A percentile compares a stretch with the other conserved stretches of the same genome.
Conservation (phyloP, 164 flowering plant species). For the Nelumbo lutea region DNA sequence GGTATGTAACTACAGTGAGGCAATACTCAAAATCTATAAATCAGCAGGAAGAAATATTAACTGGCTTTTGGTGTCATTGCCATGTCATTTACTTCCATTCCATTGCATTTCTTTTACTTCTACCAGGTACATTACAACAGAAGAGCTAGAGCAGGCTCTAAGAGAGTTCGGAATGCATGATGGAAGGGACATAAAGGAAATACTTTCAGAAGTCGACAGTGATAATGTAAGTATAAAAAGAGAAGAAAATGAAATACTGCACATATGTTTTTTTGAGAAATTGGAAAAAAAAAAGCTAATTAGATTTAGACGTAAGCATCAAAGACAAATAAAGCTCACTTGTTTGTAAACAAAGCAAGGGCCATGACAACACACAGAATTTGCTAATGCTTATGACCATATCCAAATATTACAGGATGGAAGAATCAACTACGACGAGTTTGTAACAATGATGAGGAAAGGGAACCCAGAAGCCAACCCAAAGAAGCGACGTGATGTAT, state of each 20-base stretch:
- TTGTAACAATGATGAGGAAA: conserved; percentile 89
- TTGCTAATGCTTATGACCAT: not conserved
- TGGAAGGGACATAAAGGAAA: conserved; percentile 78
- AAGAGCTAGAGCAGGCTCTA: conserved; percentile 91
- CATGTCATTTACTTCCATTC: not conserved
- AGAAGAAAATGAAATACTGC: not conserved
- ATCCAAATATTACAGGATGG: conserved; percentile 52
- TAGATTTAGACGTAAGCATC: not conserved
- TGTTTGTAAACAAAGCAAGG: too few species aligned
- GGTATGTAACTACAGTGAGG: conserved; percentile 33
- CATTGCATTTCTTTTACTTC: not conserved
- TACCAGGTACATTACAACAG: conserved; percentile 71
- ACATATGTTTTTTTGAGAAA: not conserved
- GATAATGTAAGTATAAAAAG: conserved; percentile 60
- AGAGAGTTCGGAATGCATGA: conserved; percentile 82
- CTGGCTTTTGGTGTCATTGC: not conserved
- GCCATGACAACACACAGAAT: not conserved
- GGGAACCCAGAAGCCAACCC: conserved; percentile 70
- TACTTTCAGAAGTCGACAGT: conserved; percentile 79
- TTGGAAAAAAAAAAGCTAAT: not conserved
- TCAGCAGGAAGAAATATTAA: not conserved
- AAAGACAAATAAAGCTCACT: not conserved
- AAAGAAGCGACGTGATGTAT: conserved; percentile 62
- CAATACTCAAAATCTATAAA: not conserved
- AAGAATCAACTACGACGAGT: conserved; percentile 76